Percentiles rank a stretch among this genome's conserved stretches.
phyloP scores from a whole-genome alignment of 495 filamentous ascomycete species.

The Aspergillus carlsbadensis region DNA sequence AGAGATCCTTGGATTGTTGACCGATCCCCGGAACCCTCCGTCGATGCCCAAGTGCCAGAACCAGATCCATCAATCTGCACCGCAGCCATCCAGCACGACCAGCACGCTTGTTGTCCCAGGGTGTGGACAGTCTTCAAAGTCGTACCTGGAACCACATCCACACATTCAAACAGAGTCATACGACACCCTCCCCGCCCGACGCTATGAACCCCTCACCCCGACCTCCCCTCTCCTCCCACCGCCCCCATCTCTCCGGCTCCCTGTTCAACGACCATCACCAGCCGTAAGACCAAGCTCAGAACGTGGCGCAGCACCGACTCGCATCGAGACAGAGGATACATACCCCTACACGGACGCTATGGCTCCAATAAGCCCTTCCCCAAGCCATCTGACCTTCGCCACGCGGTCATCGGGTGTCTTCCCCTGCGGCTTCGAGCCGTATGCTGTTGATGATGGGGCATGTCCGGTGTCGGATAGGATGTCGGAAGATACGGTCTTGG shows the following conservation, averaged over 20 bases:
- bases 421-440: slow-evolving; percentile 5
- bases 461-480: neutral
- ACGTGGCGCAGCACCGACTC: neutral
- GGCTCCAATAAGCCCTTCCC: neutral
- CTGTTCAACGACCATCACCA: neutral
- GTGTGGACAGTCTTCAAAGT: neutral
- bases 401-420: slow-evolving; percentile 10
- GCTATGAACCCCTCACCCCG: neutral
- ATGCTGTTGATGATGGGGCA: neutral
- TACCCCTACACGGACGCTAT: too few relatives aligned
- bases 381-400: neutral
- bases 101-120: neutral
- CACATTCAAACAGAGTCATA: neutral
- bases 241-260: neutral
- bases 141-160: neutral
- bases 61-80: neutral
- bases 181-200: neutral
- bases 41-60: neutral
- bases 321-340: too few relatives aligned
- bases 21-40: slow-evolving; percentile 1
- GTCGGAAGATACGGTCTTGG: slow-evolving; percentile 8
- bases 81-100: neutral
- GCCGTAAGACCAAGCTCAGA: neutral
- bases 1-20: slow-evolving; percentile 1
- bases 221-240: slow-evolving; percentile 9